phyloP scores from a whole-genome alignment of 202 grass and related monocot species.

The Dendrocalamus latiflorus region DNA sequence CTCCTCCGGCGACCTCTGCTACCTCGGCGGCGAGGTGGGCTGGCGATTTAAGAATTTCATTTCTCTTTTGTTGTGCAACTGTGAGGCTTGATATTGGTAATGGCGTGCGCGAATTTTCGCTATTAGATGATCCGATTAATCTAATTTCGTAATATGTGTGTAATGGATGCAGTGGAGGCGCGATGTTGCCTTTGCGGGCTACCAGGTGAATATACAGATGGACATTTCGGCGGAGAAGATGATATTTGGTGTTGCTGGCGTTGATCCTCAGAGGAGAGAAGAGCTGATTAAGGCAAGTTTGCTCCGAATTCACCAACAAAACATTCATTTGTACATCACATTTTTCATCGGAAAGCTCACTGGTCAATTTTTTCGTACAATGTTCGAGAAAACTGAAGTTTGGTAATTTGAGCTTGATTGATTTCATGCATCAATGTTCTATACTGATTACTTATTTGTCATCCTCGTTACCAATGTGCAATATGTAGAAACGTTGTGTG shows the following conservation, averaged over 20 bases:
- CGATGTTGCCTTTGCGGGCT: constrained; percentile 92
- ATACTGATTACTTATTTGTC: not conserved
- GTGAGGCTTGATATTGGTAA: not conserved
- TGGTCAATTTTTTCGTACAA: not conserved
- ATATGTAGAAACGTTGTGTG: not conserved
- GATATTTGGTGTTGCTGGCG: constrained; percentile 67
- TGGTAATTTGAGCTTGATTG: not conserved
- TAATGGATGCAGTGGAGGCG: constrained; percentile 74
- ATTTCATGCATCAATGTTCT: not conserved
- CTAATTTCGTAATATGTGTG: not conserved
- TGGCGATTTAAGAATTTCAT: not conserved
- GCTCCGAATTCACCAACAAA: not conserved
- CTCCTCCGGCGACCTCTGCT: constrained; percentile 83
- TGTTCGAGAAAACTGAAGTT: not conserved
- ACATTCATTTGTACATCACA: not conserved
- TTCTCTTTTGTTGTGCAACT: not conserved
- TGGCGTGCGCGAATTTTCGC: not conserved
- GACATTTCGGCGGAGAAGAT: constrained; percentile 91
- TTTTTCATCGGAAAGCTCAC: not conserved
- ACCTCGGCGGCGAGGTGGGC: constrained; percentile 84
- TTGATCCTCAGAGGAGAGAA: constrained; percentile 81
- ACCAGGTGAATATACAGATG: constrained; percentile 94
- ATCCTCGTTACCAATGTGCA: not conserved
- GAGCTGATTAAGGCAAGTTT: constrained; percentile 82
- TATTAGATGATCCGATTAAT: not conserved